Evolutionary conservation across 768 basidiomycete species (phyloP).

Genomic region (Artomyces pyxidatus): DNA sequence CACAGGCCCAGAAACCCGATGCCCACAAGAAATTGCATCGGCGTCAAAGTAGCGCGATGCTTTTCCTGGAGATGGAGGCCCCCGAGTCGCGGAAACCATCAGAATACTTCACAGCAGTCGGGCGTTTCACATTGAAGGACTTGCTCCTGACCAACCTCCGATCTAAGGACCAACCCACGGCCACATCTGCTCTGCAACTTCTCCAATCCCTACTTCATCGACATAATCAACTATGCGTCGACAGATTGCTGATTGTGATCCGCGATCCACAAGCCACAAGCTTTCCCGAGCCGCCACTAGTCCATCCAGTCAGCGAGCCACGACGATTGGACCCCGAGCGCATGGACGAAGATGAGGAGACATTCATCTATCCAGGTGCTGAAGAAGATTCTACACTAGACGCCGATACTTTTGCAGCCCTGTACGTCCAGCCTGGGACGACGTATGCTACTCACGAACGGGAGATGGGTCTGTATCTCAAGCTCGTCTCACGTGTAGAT

Average conservation of each 20-base stretch:
- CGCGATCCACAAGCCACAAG: conserved; percentile 66
- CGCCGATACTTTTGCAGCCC: conserved; percentile 21
- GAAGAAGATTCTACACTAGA: conserved; percentile 8
- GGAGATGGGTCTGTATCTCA: conserved; percentile 74
- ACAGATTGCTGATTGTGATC: conserved; percentile 63
- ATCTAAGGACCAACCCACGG: conserved; percentile 55
- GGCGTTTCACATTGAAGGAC: conserved; percentile 88
- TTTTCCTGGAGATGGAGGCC: conserved; percentile 79
- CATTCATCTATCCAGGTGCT: conserved; percentile 37
- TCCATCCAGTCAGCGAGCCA: conserved; percentile 12
- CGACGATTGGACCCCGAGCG: conserved; percentile 13
- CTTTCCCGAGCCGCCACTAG: conserved; percentile 54
- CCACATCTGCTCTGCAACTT: conserved; percentile 73
- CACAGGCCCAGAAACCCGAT: conserved; percentile 27
- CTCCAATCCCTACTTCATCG: conserved; percentile 65
- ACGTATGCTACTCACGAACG: conserved; percentile 78
- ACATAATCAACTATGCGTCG: conserved; percentile 57
- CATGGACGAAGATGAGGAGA: conserved; percentile 39
- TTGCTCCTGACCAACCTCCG: conserved; percentile 72
- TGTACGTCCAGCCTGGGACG: conserved; percentile 57
- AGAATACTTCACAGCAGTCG: conserved; percentile 81
- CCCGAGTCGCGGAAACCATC: conserved; percentile 63
- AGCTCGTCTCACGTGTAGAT: conserved; percentile 71
- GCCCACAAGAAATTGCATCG: conserved; percentile 41
- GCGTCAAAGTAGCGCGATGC: conserved; percentile 85